Evolutionary conservation across 805 yeast genomes (phyloP).

Genomic region (Teunomyces kruisii): DNA sequence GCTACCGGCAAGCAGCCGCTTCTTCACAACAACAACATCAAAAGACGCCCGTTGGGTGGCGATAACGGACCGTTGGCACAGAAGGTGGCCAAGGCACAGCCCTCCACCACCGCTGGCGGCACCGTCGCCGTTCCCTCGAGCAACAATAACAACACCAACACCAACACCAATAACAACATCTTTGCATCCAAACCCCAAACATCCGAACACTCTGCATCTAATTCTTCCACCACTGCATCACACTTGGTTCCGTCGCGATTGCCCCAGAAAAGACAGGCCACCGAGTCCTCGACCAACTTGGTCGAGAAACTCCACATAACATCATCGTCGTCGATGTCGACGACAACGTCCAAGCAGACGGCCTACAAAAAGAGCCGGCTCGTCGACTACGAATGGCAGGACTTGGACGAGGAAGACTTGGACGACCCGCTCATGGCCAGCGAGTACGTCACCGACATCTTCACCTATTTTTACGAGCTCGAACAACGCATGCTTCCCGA

Average conservation of each 20-base stretch:
- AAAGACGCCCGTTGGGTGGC: slow-evolving; percentile 36
- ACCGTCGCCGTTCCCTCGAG: neutral
- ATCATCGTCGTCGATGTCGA: slow-evolving; percentile 8
- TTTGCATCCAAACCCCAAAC: slow-evolving; percentile 2
- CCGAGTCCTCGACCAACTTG: slow-evolving; percentile 51
- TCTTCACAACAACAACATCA: slow-evolving; percentile 7
- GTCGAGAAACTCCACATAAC: slow-evolving; percentile 31
- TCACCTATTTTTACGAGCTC: slow-evolving; percentile 69
- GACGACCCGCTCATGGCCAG: slow-evolving; percentile 85
- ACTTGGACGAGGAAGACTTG: slow-evolving; percentile 65
- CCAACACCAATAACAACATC: slow-evolving; percentile 1
- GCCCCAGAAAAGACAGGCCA: slow-evolving; percentile 55
- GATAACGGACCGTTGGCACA: slow-evolving; percentile 32
- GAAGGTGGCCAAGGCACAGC: slow-evolving; percentile 5
- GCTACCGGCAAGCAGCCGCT: slow-evolving; percentile 1
- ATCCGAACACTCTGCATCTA: slow-evolving; percentile 7
- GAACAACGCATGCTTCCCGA: slow-evolving; percentile 75
- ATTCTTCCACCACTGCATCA: slow-evolving; percentile 5
- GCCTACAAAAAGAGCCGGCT: slow-evolving; percentile 38
- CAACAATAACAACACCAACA: slow-evolving; percentile 4
- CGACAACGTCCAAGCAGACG: slow-evolving; percentile 1
- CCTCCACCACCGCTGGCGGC: slow-evolving; percentile 5
- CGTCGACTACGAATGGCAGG: slow-evolving; percentile 62
- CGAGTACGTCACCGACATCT: slow-evolving; percentile 88
- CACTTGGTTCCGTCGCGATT: slow-evolving; percentile 29